Conservation (phyloP, 305 asterid genomes). For the Rubia occidens region DNA sequence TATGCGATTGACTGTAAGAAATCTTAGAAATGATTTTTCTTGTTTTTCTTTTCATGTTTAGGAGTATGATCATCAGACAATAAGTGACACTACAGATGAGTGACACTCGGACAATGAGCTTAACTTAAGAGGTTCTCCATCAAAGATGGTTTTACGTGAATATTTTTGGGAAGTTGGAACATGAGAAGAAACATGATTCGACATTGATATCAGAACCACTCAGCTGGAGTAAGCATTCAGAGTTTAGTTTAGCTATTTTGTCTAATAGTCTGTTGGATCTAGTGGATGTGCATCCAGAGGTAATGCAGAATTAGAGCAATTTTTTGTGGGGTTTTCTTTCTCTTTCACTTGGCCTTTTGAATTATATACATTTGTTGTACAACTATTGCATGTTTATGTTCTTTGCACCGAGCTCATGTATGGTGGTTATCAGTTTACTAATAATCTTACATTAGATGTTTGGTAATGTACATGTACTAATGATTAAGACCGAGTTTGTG, state of each 20-base stretch:
- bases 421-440: no score
- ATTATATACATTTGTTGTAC: neutral
- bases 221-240: constrained; percentile 33
- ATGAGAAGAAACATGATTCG: constrained; percentile 30
- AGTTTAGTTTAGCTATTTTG: constrained; percentile 40
- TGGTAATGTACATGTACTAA: no score
- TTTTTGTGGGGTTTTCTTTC: neutral
- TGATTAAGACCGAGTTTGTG: no score
- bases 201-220: constrained; percentile 36
- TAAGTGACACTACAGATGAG: constrained; percentile 12
- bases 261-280: constrained; percentile 50
- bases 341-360: neutral
- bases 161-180: constrained; percentile 15
- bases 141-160: constrained; percentile 39
- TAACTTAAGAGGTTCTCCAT: constrained; percentile 44
- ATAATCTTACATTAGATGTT: no score
- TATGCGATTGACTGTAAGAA: no score
- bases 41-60: no score
- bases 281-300: constrained; percentile 82
- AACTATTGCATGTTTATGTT: constrained; percentile 2
- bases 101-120: constrained; percentile 66
- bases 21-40: no score
- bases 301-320: constrained; percentile 19
- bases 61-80: no score
- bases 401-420: neutral